Conservation (phyloP, 139 green algal species). For the Chlamydomonas incerta region DNA sequence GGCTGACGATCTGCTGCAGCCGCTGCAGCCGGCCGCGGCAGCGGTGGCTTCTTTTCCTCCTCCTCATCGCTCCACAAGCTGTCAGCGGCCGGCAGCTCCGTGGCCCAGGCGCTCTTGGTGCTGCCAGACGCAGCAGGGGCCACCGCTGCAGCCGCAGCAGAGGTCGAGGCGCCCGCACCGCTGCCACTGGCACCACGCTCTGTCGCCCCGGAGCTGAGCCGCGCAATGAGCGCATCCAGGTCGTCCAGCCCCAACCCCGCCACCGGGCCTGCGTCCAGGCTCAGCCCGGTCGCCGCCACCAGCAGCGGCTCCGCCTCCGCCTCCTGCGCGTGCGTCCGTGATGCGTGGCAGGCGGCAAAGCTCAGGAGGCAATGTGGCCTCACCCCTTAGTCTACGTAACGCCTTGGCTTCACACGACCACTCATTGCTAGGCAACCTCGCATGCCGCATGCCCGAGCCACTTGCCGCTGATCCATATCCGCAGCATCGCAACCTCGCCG, state of each 20-base stretch:
- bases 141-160: neutral
- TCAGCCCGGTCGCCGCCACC: neutral
- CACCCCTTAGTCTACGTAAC: too few relatives aligned
- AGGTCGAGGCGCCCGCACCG: too few relatives aligned
- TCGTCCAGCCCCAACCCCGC: conserved; percentile 26
- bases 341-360: neutral
- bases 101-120: neutral
- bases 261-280: neutral
- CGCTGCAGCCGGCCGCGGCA: neutral
- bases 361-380: neutral
- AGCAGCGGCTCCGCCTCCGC: conserved; percentile 29
- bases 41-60: neutral
- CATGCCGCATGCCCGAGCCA: too few relatives aligned
- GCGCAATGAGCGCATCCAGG: conserved; percentile 28
- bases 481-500: neutral
- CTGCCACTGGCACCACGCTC: neutral
- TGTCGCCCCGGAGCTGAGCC: neutral
- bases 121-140: too few relatives aligned
- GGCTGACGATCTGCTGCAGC: too few relatives aligned
- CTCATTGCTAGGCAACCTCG: too few relatives aligned
- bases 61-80: conserved; percentile 44
- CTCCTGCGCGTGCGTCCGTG: neutral
- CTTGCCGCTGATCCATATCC: too few relatives aligned
- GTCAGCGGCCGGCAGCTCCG: conserved; percentile 4
- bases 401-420: too few relatives aligned